phyloP scores from a whole-genome alignment of 805 yeast species.

The Metschnikowia picachoensis region DNA sequence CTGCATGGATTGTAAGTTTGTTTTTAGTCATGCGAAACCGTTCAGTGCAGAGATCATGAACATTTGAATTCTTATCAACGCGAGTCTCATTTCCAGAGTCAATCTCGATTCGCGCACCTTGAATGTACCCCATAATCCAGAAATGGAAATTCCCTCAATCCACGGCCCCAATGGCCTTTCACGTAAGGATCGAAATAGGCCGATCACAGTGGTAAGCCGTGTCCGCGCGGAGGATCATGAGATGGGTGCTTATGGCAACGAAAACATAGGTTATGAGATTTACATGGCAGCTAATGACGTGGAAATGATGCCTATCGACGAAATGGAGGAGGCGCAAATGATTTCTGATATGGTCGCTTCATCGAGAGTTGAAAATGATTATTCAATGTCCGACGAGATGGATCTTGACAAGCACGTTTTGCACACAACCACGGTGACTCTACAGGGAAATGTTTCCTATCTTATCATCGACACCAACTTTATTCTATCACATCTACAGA shows the following conservation, averaged over 20 bases:
- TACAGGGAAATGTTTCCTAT: conserved; percentile 29
- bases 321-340: conserved; percentile 38
- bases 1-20: too few species aligned
- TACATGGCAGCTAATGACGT: conserved; percentile 30
- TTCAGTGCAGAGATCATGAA: too few species aligned
- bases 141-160: conserved; percentile 31
- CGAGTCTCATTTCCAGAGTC: too few species aligned
- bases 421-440: conserved; percentile 11
- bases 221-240: neutral
- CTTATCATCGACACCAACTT: conserved; percentile 84
- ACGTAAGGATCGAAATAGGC: conserved; percentile 19
- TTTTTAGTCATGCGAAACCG: too few species aligned
- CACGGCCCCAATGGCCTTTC: conserved; percentile 36
- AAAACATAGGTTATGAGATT: neutral
- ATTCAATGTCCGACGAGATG: conserved; percentile 12
- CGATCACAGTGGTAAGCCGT: conserved; percentile 24
- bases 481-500: conserved; percentile 59
- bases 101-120: neutral
- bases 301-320: conserved; percentile 47
- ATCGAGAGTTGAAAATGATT: conserved; percentile 7
- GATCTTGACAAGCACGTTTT: conserved; percentile 15
- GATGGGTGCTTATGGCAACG: neutral
- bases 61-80: too few species aligned
- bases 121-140: neutral
- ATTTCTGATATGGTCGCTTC: conserved; percentile 39